Conservation (phyloP, 257 asterid species). For the Salvia rosmarinus region DNA sequence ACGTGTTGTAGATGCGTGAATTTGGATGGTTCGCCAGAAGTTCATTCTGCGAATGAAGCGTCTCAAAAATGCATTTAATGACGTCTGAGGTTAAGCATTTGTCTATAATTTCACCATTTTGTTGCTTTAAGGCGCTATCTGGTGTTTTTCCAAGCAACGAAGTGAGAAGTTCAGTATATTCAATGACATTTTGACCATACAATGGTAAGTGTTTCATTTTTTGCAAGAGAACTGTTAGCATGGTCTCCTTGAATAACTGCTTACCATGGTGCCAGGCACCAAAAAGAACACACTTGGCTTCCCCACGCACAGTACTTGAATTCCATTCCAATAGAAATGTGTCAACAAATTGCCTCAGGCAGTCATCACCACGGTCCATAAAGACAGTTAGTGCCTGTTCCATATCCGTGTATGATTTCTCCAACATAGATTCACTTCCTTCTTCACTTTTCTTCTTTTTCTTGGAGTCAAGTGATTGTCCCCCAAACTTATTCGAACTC, state of each 20-base stretch:
- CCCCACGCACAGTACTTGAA: slow-evolving; percentile 88
- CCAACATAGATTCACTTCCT: slow-evolving; percentile 69
- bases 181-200: slow-evolving; percentile 89
- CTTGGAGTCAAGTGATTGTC: slow-evolving; percentile 71
- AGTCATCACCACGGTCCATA: slow-evolving; percentile 71
- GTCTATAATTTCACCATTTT: slow-evolving; percentile 72
- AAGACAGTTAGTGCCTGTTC: slow-evolving; percentile 79
- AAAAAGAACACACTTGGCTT: slow-evolving; percentile 81
- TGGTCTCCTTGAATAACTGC: slow-evolving; percentile 69
- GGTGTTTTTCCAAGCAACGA: slow-evolving; percentile 78
- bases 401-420: slow-evolving; percentile 93
- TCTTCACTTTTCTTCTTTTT: slow-evolving; percentile 97
- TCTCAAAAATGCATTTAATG: slow-evolving; percentile 77
- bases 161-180: slow-evolving; percentile 86
- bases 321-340: slow-evolving; percentile 93
- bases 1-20: slow-evolving; percentile 94
- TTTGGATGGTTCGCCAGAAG: slow-evolving; percentile 99
- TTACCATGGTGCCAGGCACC: slow-evolving; percentile 97
- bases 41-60: slow-evolving; percentile 94
- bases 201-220: slow-evolving; percentile 80
- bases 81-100: slow-evolving; percentile 88
- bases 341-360: slow-evolving; percentile 80
- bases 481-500: slow-evolving; percentile 63
- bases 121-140: slow-evolving; percentile 65
- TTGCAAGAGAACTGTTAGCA: slow-evolving; percentile 75